Base-by-base conservation (phyloP, 768 basidiomycete species). In the Boletus rubescentipes region DNA sequence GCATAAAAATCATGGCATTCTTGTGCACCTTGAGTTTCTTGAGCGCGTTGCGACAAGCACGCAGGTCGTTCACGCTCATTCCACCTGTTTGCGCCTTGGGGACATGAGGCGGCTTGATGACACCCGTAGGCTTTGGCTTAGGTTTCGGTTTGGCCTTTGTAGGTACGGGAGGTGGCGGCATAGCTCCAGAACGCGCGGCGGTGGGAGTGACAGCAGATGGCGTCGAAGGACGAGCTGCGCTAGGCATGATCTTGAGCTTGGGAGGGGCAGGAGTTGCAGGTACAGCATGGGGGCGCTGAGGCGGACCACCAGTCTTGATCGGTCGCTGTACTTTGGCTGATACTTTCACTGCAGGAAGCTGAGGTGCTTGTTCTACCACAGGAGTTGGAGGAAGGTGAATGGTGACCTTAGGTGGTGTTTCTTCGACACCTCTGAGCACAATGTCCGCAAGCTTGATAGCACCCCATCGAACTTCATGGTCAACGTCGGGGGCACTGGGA, bases 381-480 rank as follows among this genome's bases (percentile, higher is more conserved):
- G 93, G 91, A 2, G 90, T 92, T 26, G 82, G 75, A 9, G 84
- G 80, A 49, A 94, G 83, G 61, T 92, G 89, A 46, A 95, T 85
- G 42, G 85, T 90, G 57, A 95, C 86, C 53, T 91, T 93, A 1
- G 95, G 95, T 7, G 89, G 76, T 2, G 85, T 79, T 71, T 98
- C 96, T 53, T 91, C 85, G 4, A 85, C 76, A 21, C 91, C 89
- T 47, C 87, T 84, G 60, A 95, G 86, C 39, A 93, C 80, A 18
- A 96, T 78, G 62, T 98, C 96, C 6, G 91, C 92, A 21, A 97
- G 75, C 71, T 98, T 98, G 63, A 98, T 77, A 45, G 96, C 74
- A 59, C 88, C 91, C 84, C 93, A 91, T 42, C 94, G 87, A 37
- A 95, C 89, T 73, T 96, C 91, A 63, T 91, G 80, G 68, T 97